These are phyloP conservation scores for Vigna trinervia DNA, from an alignment of 306 rosid genomes.

Conservation along the genomic window DNA sequence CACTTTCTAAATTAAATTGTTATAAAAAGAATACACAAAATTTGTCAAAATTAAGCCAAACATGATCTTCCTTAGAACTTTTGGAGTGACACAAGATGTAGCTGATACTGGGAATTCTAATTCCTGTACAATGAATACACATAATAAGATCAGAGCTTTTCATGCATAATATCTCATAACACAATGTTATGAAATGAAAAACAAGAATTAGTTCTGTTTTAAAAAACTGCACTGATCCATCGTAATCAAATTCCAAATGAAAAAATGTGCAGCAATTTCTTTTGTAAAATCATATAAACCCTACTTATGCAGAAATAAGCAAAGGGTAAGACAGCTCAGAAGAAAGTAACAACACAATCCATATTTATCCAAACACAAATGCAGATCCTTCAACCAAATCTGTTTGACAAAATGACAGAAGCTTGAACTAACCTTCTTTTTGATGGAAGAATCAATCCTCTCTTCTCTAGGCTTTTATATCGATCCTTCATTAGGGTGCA, in stretches of 20 bases:
- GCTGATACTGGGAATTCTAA: constrained; percentile 31
- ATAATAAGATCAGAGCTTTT: not conserved
- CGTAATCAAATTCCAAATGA: not conserved
- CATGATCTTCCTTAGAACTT: constrained; percentile 27
- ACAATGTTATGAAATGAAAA: constrained; percentile 5
- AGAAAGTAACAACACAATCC: not conserved
- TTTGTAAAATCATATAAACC: not conserved
- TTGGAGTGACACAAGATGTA: constrained; percentile 26
- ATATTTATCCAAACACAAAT: constrained; percentile 10
- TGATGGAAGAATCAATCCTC: constrained; percentile 83
- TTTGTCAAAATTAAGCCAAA: constrained; percentile 3
- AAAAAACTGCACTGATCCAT: not conserved
- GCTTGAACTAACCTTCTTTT: constrained; percentile 63
- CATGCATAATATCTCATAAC: not conserved
- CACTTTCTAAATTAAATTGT: not conserved
- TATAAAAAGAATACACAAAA: not conserved
- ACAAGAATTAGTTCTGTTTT: not conserved
- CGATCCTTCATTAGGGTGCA: constrained; percentile 84
- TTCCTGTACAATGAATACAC: constrained; percentile 41
- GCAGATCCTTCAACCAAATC: not conserved
- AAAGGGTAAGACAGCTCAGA: no score
- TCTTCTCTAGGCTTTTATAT: constrained; percentile 84
- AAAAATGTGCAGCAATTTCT: not conserved
- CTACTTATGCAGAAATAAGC: no score
- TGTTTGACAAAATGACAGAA: not conserved